Evolutionary conservation across 139 green algal genomes (phyloP), one percentile per base, ranked within the genome.

Genomic region (Micromonas pusilla): DNA sequence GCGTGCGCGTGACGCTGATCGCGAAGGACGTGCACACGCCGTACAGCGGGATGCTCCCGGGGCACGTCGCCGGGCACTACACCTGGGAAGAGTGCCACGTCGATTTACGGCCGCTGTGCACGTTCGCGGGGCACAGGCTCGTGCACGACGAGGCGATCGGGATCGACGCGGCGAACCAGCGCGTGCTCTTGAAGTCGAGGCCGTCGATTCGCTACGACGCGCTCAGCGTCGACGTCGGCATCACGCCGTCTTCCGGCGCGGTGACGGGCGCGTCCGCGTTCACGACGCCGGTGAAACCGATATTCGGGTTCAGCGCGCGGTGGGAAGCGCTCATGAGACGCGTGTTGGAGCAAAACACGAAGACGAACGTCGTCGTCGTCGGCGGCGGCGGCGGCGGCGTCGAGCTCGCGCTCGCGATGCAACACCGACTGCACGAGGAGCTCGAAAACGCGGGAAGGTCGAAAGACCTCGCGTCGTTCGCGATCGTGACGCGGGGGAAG

Each of bases 11-110:
- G 0, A 98, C 94, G 9, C 82, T 98, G 0, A 75, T 98, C 9
- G 93, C 92, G 1, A 78, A 86, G 0, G 85, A 92, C 66, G 68
- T 96, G 6, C 85, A 92, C 70, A 97, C 94, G 9, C 93, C 94
- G 0, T 98, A 98, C 89, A 96, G 91, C 79, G 94, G 94, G 52
- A 98, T 98, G 94, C 89, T 98, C 60, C 94, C 94, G 3, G 94
- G 94, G 13, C 96, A 89, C 79, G 87, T 98, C 3, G 87, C 91
- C 4, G 93, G 93, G 6, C 92, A 91, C 65, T 98, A 98, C 83
- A 85, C 68, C 2, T 91, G 89, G 64, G 88, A 96, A 45, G 92
- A 98, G 0, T 96, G 91, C 82, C 94, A 98, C 87, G 91, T 98
- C 0, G 94, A 98, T 83, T 83, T 98, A 52, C 38, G 71, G 0